Base-by-base conservation (phyloP, 2,329 filamentous ascomycete species). In the Penicillium sp. region DNA sequence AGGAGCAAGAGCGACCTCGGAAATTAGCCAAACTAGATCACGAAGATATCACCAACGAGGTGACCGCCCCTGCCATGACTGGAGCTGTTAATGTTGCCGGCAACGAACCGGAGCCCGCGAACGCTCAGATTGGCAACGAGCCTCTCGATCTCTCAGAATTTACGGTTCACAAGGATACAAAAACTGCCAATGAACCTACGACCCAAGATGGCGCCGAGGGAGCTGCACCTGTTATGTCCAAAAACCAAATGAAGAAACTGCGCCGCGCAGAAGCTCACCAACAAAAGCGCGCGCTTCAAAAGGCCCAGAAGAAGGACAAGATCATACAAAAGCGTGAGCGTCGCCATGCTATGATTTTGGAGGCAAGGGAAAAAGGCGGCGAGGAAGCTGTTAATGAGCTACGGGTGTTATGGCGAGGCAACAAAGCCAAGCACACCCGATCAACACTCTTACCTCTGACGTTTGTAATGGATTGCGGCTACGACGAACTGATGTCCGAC, bases 391-490 rank as follows among this genome's bases (percentile, higher is more conserved):
- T 63, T n/a, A 44, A 63, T 43, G 64, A 63, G 53, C 42, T 69
- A 38, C 66, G 65, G 50, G 69, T 71, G 54, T 46, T 59, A 49
- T 63, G 66, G 55, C 56, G 62, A 43, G 53, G 62, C 37, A 58
- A 57, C 6, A 62, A 67, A 53, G 61, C 67, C 35, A 64, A 67
- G 48, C 61, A 66, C 38, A 63, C 61, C 51, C 73, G 65, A 19
- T 75, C 80, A 4, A 77, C 80, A 46, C 83, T 85, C 53, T 82
- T 95, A 0, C 91, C 92, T 1, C 77, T 97, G 22, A 84, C 90
- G 0, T 78, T 99, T 62, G 80, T 99, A 56, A 78, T 99, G 60
- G 94, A 99, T 77, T 97, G 93, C 75, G 86, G 89, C 62, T 99
- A 95, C 71, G 92, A 99, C 72, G 80, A 89, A 40, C 83, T 92